Evolutionary conservation across 371 early-diverging fungal species (phyloP).

Genomic region (Lichtheimia hyalospora): DNA sequence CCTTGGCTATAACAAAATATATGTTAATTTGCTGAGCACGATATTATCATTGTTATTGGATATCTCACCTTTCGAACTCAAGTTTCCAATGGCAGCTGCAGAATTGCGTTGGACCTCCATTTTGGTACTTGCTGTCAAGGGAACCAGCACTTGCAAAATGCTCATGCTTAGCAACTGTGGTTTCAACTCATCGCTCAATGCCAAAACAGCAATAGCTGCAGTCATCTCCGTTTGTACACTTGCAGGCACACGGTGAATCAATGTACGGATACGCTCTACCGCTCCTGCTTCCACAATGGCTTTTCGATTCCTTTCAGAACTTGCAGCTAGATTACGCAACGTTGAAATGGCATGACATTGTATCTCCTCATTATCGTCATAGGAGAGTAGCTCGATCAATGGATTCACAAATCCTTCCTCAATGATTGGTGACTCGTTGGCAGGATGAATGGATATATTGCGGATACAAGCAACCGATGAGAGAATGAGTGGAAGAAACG

Average conservation of each 20-base stretch:
- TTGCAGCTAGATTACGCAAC: slow-evolving; percentile 84
- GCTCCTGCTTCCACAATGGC: slow-evolving; percentile 82
- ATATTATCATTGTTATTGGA: too few relatives aligned
- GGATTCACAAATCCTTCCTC: slow-evolving; percentile 81
- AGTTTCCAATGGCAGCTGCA: slow-evolving; percentile 83
- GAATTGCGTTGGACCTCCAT: slow-evolving; percentile 85
- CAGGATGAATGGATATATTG: slow-evolving; percentile 89
- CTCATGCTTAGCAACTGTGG: slow-evolving; percentile 66
- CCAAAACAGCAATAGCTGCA: slow-evolving; percentile 86
- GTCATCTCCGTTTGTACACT: slow-evolving; percentile 86
- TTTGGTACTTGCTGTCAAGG: slow-evolving; percentile 63
- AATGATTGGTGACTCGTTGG: slow-evolving; percentile 85
- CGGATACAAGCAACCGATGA: slow-evolving; percentile 92
- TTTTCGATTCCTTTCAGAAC: slow-evolving; percentile 76
- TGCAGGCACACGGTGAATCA: slow-evolving; percentile 60
- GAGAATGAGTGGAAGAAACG: slow-evolving; percentile 75
- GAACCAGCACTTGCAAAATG: slow-evolving; percentile 71
- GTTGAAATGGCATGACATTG: slow-evolving; percentile 88
- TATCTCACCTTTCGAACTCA: slow-evolving; percentile 67
- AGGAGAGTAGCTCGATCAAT: slow-evolving; percentile 70
- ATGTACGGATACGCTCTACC: slow-evolving; percentile 69
- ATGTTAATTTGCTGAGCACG: too few relatives aligned
- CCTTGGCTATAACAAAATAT: slow-evolving; percentile 34
- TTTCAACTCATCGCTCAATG: slow-evolving; percentile 78
- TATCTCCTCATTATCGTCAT: slow-evolving; percentile 79